phyloP scores from a whole-genome alignment of 768 basidiomycete genomes.

The Fistulinella prunicolor region DNA sequence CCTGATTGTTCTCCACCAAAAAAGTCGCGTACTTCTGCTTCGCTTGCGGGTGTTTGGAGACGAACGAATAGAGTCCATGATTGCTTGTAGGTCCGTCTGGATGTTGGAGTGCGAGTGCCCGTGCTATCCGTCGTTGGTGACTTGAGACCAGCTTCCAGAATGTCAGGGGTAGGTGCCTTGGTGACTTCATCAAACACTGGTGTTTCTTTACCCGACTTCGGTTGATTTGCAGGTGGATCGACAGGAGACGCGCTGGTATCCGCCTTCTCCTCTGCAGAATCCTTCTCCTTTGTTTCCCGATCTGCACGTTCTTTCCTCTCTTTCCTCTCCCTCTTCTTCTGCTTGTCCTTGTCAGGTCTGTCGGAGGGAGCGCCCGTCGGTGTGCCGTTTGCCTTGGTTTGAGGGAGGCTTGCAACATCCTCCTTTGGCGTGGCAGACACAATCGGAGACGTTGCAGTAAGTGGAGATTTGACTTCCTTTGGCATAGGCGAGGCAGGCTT shows the following conservation, averaged over 20 bases:
- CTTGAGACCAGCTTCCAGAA: constrained; percentile 39
- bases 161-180: constrained; percentile 27
- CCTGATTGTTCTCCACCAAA: constrained; percentile 69
- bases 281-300: constrained; percentile 38
- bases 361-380: constrained; percentile 37
- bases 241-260: constrained; percentile 28
- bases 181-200: constrained; percentile 28
- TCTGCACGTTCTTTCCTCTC: constrained; percentile 55
- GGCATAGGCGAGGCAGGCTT: constrained; percentile 34
- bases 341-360: constrained; percentile 53
- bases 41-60: constrained; percentile 50
- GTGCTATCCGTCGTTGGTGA: constrained; percentile 57
- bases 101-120: constrained; percentile 71
- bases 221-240: constrained; percentile 19
- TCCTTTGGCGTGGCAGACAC: constrained; percentile 31
- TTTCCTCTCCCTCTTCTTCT: constrained; percentile 61
- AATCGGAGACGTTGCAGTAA: constrained; percentile 35
- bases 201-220: constrained; percentile 41
- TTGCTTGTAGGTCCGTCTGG: constrained; percentile 57
- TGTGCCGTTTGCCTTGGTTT: constrained; percentile 33
- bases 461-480: constrained; percentile 35
- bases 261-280: constrained; percentile 34
- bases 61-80: constrained; percentile 89
- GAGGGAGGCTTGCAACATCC: constrained; percentile 34
- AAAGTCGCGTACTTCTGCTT: constrained; percentile 70